Conservation (phyloP, 129 eudicot species). For the Solidago caesia region DNA sequence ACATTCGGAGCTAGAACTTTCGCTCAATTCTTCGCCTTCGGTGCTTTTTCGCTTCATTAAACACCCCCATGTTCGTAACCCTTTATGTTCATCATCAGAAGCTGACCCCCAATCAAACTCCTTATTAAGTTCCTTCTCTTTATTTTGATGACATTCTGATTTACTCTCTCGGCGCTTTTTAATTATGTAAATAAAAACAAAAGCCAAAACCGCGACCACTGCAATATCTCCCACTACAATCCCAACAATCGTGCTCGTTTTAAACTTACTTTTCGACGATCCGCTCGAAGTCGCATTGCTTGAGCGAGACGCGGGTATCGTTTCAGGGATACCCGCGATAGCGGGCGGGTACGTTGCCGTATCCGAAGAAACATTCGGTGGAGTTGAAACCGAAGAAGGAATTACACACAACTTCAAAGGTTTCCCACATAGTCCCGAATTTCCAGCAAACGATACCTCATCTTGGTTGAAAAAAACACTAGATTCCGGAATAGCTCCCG, state of each 20-base stretch:
- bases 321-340: slow-evolving; percentile 82
- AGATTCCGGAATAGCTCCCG: slow-evolving; percentile 71
- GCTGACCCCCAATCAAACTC: slow-evolving; percentile 58
- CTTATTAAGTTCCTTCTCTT: slow-evolving; percentile 20
- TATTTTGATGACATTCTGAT: not conserved
- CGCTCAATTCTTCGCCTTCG: slow-evolving; percentile 37
- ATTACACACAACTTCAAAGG: slow-evolving; percentile 65
- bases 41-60: slow-evolving; percentile 46
- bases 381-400: slow-evolving; percentile 48
- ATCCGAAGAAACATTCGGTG: slow-evolving; percentile 46
- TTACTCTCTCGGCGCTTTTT: slow-evolving; percentile 31
- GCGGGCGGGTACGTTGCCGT: slow-evolving; percentile 72
- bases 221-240: slow-evolving; percentile 73
- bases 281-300: slow-evolving; percentile 28
- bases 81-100: slow-evolving; percentile 42
- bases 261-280: slow-evolving; percentile 37
- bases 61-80: slow-evolving; percentile 69
- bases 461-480: slow-evolving; percentile 47
- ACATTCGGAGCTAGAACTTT: slow-evolving; percentile 19
- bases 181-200: slow-evolving; percentile 43
- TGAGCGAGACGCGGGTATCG: slow-evolving; percentile 42
- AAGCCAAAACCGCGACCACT: slow-evolving; percentile 41
- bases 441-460: slow-evolving; percentile 54
- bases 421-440: slow-evolving; percentile 71
- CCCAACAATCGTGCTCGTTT: slow-evolving; percentile 47